Base-by-base conservation (phyloP, 164 flowering plant species). In the Aristolochia contorta region DNA sequence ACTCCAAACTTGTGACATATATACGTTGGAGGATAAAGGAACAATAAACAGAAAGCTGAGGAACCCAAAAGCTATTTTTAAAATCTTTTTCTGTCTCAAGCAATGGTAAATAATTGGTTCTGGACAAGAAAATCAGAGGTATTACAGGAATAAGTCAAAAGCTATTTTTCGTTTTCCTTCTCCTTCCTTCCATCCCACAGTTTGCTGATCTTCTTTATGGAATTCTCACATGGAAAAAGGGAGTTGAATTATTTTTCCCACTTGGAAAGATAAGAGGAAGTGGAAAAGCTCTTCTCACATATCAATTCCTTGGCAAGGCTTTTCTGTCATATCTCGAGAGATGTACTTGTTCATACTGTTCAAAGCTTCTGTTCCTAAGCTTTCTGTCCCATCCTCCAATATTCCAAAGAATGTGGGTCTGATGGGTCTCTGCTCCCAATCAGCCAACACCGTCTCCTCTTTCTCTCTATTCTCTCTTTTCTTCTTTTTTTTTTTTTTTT, bases 381-480 rank as follows among this genome's bases (percentile, higher is more conserved):
- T 88, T 88, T 88, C 85, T 88, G 91, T 85, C 96, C 81, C 82
- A 78, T 85, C 91, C 78, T 69, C 73, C 71, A 71, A 75, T 70
- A 79, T 75, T 75, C 84, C 70, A 74, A 64, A 66, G 77, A 85
- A 77, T 79, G 75, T 77, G 82, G 79, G 79, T 71, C 82, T 74
- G 75, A 53, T 67, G 56, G 51, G 25, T 63, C n/a, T 60, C 73
- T 74, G 79, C 75, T 72, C 71, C 82, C 77, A 78, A 75, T 78
- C 77, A 72, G 63, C 74, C 75, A 69, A 59, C 79, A 67, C 60
- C 10, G 49, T 47, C 51, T 62, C 56, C 69, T 12, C 24, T 59
- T n/a, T n/a, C n/a, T n/a, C n/a, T n/a, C n/a, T n/a, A n/a, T n/a
- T n/a, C 58, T 60, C 65, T 12, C 32, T 61, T 2, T 53, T 45